Evolutionary conservation across 2,329 filamentous ascomycete genomes (phyloP).

Genomic region (Claviceps capensis): DNA sequence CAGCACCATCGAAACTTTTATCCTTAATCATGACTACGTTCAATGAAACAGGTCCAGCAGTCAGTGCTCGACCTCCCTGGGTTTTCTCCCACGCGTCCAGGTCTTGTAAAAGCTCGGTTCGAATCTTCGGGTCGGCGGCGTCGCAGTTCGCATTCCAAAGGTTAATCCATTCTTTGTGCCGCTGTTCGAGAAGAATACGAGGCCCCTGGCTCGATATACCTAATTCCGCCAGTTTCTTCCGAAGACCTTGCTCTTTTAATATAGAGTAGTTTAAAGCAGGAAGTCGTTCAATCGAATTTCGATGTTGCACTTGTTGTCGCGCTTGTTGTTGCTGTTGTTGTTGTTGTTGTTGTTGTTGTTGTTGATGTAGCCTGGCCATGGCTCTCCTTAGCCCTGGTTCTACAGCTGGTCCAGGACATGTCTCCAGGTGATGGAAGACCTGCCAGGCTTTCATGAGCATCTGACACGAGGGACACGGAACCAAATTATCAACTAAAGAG

Average conservation of each 20-base stretch:
- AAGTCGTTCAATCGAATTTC: conserved; percentile 40
- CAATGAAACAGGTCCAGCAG: conserved; percentile 22
- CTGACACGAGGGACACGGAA: conserved; percentile 71
- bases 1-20: conserved; percentile 75
- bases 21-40: conserved; percentile 47
- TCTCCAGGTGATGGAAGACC: conserved; percentile 73
- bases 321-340: background rate
- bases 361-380: conserved; percentile 12
- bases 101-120: conserved; percentile 60
- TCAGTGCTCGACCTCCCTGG: conserved; percentile 48
- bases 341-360: background rate
- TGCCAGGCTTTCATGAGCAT: conserved; percentile 64
- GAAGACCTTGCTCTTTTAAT: conserved; percentile 63
- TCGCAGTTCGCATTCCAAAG: conserved; percentile 97
- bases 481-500: conserved; percentile 54
- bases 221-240: conserved; percentile 69
- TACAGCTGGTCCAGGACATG: conserved; percentile 30
- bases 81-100: conserved; percentile 79
- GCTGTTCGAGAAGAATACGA: conserved; percentile 56
- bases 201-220: conserved; percentile 61
- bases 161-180: conserved; percentile 89
- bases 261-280: conserved; percentile 77
- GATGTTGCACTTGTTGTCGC: conserved; percentile 7
- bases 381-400: background rate
- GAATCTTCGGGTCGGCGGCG: conserved; percentile 56